Conservation (phyloP, 192 early-diverging fungal genomes). For the Diversispora epigaea region DNA sequence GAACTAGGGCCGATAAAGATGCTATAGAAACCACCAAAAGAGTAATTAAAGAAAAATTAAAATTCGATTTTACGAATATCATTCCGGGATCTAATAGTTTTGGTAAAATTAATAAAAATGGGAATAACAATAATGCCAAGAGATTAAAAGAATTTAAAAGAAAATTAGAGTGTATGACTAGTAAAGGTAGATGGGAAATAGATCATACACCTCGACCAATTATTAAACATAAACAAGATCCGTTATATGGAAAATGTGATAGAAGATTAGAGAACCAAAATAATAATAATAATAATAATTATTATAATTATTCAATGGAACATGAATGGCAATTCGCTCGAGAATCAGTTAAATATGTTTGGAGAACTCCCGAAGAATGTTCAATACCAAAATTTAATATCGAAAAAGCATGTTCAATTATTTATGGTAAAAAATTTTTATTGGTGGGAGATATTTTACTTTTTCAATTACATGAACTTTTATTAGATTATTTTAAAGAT, state of each 20-base stretch:
- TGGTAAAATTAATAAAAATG: too few species aligned
- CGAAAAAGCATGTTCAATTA: not conserved
- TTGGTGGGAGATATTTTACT: constrained; percentile 53
- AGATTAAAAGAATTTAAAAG: not conserved
- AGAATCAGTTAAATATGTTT: constrained; percentile 12
- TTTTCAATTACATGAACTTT: constrained; percentile 55
- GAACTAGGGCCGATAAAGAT: too few species aligned
- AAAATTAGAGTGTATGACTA: not conserved
- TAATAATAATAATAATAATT: not conserved
- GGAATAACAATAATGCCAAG: not conserved
- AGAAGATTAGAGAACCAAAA: not conserved
- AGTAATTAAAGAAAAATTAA: too few species aligned
- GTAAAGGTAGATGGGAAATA: constrained; percentile 5
- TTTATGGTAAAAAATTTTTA: constrained; percentile 33
- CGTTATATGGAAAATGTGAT: constrained; percentile 18
- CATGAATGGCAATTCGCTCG: not conserved
- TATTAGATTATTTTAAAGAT: constrained; percentile 55
- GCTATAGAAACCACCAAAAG: too few species aligned
- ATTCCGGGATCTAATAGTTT: not conserved
- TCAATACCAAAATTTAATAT: not conserved
- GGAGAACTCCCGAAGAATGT: constrained; percentile 3
- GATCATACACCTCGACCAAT: constrained; percentile 18
- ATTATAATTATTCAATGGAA: constrained; percentile 1
- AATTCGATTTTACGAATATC: not conserved
- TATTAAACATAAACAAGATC: constrained; percentile 22